A percentile compares a stretch with the other conserved stretches of the same genome.
Conservation (phyloP, 371 early-diverging fungal species). For the Rhizopus sp. region DNA sequence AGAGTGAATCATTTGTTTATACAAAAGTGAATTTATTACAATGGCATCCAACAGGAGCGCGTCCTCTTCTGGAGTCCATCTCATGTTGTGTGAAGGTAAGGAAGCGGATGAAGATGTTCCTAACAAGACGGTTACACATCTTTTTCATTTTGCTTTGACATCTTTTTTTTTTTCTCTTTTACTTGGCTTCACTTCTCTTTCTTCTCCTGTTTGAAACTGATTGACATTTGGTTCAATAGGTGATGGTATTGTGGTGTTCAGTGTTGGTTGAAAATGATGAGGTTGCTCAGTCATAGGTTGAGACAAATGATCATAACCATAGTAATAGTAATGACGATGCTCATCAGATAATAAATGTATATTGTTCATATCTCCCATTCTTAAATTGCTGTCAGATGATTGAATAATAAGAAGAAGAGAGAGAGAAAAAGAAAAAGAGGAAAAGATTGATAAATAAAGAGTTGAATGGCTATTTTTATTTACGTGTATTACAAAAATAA, state of each 20-base stretch:
- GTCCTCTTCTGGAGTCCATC: slow-evolving; percentile 48
- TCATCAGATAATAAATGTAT: too few relatives aligned
- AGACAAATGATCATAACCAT: slow-evolving; percentile 31
- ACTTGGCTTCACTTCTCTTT: slow-evolving; percentile 1
- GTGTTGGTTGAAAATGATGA: too few relatives aligned
- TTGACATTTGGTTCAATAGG: not conserved
- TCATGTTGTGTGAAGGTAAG: slow-evolving; percentile 57
- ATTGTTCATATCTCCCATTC: too few relatives aligned
- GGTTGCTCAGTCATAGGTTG: slow-evolving; percentile 3
- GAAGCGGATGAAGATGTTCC: slow-evolving; percentile 31
- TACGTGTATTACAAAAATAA: not conserved
- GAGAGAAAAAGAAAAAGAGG: not conserved
- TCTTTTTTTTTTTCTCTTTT: slow-evolving; percentile 2
- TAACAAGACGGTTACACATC: not conserved
- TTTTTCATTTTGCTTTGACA: not conserved
- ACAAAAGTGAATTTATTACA: slow-evolving; percentile 28
- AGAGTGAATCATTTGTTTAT: slow-evolving; percentile 1
- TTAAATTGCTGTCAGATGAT: too few relatives aligned
- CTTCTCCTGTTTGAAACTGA: not conserved
- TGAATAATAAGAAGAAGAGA: not conserved
- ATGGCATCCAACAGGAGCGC: slow-evolving; percentile 30
- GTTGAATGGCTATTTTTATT: not conserved
- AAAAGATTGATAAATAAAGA: not conserved
- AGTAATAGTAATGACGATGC: slow-evolving; percentile 34
- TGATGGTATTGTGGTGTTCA: not conserved